Evolutionary conservation across 208 protist species (phyloP).

Genomic region (Trypanosoma scelopori): DNA sequence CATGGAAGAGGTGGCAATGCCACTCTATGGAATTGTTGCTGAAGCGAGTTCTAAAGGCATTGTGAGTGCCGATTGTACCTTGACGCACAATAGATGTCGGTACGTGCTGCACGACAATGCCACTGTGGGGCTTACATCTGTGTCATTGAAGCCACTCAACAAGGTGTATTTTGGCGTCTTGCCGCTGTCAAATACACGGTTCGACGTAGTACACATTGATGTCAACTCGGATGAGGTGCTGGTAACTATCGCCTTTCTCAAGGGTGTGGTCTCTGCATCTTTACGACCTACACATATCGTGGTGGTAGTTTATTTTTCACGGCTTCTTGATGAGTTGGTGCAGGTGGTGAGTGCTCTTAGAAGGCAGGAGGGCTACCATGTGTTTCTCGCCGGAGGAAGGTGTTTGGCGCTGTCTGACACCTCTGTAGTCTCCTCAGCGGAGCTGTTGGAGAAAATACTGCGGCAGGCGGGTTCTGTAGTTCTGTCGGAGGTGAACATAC

Average conservation of each 20-base stretch:
- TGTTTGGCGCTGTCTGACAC: neutral
- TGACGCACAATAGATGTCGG: constrained; percentile 18
- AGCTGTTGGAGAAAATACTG: neutral
- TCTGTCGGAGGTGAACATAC: constrained; percentile 10
- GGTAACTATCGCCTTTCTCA: constrained; percentile 28
- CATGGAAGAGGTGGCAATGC: constrained; percentile 1
- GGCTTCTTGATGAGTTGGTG: constrained; percentile 23
- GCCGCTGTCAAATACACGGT: constrained; percentile 14
- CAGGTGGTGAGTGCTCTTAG: constrained; percentile 16
- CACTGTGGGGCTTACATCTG: neutral
- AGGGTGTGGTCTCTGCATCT: constrained; percentile 2
- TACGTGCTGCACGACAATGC: constrained; percentile 6
- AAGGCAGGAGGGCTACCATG: constrained; percentile 2
- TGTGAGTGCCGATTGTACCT: constrained; percentile 2
- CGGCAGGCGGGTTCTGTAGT: neutral
- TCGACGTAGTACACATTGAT: constrained; percentile 48
- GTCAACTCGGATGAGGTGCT: constrained; percentile 29
- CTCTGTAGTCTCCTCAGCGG: neutral
- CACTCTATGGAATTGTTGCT: constrained; percentile 17
- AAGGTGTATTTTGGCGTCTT: constrained; percentile 4
- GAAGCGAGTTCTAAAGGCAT: neutral
- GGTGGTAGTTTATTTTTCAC: constrained; percentile 31
- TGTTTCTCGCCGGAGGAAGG: constrained; percentile 10
- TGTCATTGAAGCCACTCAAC: constrained; percentile 6
- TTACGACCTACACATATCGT: constrained; percentile 29